Conservation (phyloP, 2,329 filamentous ascomycete species). For the Colletotrichum phormii region DNA sequence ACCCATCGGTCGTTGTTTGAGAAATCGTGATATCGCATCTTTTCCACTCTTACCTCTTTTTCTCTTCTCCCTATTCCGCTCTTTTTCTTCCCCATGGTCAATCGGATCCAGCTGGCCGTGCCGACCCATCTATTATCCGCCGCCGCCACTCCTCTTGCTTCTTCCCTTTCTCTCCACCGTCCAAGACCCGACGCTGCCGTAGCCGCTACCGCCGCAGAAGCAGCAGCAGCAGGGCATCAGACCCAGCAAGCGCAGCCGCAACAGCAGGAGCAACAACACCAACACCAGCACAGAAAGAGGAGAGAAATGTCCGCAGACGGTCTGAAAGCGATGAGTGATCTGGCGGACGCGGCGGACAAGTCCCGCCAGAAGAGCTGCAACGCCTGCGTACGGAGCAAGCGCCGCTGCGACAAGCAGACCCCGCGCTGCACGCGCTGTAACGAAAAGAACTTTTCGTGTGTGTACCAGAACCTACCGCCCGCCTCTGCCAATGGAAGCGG, state of each 20-base stretch:
- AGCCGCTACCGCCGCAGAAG: too few relatives aligned
- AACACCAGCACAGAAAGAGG: neutral
- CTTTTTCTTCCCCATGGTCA: neutral
- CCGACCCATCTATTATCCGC: neutral
- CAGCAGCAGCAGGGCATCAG: neutral
- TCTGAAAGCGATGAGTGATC: neutral
- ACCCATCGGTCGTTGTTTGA: neutral
- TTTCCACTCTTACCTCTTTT: neutral
- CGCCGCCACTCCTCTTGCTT: neutral
- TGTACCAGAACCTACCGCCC: slow-evolving; percentile 52
- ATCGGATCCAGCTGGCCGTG: neutral
- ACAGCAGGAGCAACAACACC: neutral
- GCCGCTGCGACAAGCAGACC: slow-evolving; percentile 58
- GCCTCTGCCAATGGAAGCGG: neutral
- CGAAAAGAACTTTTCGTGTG: slow-evolving; percentile 54
- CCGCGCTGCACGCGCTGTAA: slow-evolving; percentile 57
- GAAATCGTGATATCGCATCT: neutral
- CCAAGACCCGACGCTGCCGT: neutral
- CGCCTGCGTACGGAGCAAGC: slow-evolving; percentile 59
- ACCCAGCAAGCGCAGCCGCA: neutral
- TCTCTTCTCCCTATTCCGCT: neutral
- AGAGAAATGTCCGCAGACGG: slow-evolving; percentile 11
- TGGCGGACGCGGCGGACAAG: slow-evolving; percentile 42
- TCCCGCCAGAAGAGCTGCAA: slow-evolving; percentile 65
- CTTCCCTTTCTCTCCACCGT: neutral